These are phyloP conservation scores for Talaromyces ruber DNA, from an alignment of 495 filamentous ascomycete genomes.

Conservation along the genomic window DNA sequence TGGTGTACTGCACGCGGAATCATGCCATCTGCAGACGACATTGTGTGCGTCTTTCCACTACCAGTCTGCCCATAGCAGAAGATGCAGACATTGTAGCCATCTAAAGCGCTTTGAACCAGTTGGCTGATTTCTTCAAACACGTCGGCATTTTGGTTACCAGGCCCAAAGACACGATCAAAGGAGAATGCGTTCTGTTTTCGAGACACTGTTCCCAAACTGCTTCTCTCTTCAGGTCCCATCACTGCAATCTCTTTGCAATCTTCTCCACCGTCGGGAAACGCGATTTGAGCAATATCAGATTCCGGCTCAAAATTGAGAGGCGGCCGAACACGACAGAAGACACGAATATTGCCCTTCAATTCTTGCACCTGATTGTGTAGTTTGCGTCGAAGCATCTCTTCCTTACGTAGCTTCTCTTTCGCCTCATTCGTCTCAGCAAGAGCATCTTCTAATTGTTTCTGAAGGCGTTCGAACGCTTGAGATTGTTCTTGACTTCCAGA, in stretches of 20 bases:
- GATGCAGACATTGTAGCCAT: constrained; percentile 98
- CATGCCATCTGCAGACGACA: constrained; percentile 91
- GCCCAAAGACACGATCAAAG: constrained; percentile 91
- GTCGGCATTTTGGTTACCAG: constrained; percentile 65
- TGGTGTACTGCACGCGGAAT: constrained; percentile 88
- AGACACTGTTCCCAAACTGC: constrained; percentile 63
- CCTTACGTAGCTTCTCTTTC: constrained; percentile 76
- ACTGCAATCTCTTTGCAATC: constrained; percentile 83
- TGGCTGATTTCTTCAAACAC: constrained; percentile 97
- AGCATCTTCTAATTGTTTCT: constrained; percentile 70
- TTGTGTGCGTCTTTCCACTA: constrained; percentile 93
- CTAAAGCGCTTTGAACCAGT: constrained; percentile 89
- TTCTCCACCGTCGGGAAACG: constrained; percentile 64
- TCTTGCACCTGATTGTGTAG: constrained; percentile 98
- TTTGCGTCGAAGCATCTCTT: constrained; percentile 85
- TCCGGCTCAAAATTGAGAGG: constrained; percentile 47
- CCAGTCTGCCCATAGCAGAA: constrained; percentile 99
- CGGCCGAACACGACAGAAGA: constrained; percentile 96
- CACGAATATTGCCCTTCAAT: constrained; percentile 97
- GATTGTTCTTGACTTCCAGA: constrained; percentile 81
- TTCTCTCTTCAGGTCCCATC: constrained; percentile 74
- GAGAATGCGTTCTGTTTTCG: constrained; percentile 76
- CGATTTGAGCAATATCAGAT: constrained; percentile 57
- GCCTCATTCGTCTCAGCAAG: constrained; percentile 55
- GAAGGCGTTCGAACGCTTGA: constrained; percentile 65